These are phyloP conservation scores for Arthrobotrys conoides DNA, from an alignment of 2,329 filamentous ascomycete genomes.

Conservation along the genomic window DNA sequence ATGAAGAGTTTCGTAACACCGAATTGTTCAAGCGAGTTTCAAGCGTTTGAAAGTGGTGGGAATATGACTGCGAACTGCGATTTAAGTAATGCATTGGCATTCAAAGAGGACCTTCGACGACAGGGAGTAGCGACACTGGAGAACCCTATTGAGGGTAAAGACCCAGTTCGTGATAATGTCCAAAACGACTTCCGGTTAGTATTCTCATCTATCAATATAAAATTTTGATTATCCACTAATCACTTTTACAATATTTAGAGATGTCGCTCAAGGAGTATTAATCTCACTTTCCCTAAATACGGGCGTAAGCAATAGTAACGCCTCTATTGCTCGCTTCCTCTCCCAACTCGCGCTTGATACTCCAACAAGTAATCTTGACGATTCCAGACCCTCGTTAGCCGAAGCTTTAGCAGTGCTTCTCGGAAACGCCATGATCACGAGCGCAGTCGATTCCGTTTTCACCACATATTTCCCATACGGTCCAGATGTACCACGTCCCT, in stretches of 20 bases:
- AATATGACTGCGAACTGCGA: conserved; percentile 51
- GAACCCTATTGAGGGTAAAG: conserved; percentile 18
- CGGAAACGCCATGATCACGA: conserved; percentile 76
- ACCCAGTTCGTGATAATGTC: conserved; percentile 72
- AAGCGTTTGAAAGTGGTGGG: conserved; percentile 50
- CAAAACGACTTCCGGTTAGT: conserved; percentile 39
- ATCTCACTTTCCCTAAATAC: conserved; percentile 72
- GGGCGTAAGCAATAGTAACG: conserved; percentile 72
- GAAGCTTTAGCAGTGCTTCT: conserved; percentile 81
- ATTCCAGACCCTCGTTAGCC: conserved; percentile 75
- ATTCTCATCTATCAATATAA: not conserved
- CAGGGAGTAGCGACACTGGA: conserved; percentile 35
- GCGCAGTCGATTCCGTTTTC: conserved; percentile 74
- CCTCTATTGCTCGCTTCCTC: conserved; percentile 74
- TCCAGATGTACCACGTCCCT: not conserved
- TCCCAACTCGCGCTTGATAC: conserved; percentile 71
- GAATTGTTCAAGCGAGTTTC: conserved; percentile 71
- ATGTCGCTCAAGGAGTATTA: conserved; percentile 23
- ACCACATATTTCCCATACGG: conserved; percentile 73
- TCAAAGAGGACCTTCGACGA: conserved; percentile 38
- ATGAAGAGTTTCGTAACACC: conserved; percentile 76
- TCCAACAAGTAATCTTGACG: conserved; percentile 67
- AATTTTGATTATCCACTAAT: not conserved
- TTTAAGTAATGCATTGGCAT: conserved; percentile 58
- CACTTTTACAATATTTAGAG: not conserved